Evolutionary conservation across 1,284 basidiomycete genomes (phyloP).

Genomic region (Tilletiopsis washingtonensis): DNA sequence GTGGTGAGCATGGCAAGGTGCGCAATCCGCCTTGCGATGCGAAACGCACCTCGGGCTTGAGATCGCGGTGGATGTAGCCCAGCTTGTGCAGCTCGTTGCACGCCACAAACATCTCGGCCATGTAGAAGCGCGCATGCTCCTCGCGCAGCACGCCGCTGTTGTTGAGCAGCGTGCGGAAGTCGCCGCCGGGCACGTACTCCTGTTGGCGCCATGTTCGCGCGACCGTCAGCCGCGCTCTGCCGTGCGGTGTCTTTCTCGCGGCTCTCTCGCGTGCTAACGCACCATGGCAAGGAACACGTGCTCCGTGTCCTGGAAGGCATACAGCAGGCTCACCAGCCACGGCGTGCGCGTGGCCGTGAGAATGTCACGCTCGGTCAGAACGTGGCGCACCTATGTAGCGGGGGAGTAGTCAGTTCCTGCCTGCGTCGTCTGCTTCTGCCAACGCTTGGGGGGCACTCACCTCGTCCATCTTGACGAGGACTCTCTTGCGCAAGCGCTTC

Average conservation of each 20-base stretch:
- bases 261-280: too few relatives aligned
- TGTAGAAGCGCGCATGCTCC: conserved; percentile 46
- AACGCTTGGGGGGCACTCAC: too few relatives aligned
- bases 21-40: background rate
- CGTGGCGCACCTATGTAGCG: conserved; percentile 32
- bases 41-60: conserved; percentile 69
- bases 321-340: conserved; percentile 43
- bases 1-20: background rate
- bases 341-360: conserved; percentile 44
- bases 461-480: conserved; percentile 47
- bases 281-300: conserved; percentile 46
- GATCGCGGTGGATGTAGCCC: conserved; percentile 66
- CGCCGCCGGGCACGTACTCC: conserved; percentile 54
- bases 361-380: conserved; percentile 45
- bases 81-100: conserved; percentile 44
- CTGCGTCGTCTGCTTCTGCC: too few relatives aligned
- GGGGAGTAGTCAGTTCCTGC: too few relatives aligned
- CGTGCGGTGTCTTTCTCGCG: too few relatives aligned
- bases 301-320: conserved; percentile 44
- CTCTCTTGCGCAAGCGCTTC: conserved; percentile 43
- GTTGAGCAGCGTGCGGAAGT: conserved; percentile 47
- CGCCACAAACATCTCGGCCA: conserved; percentile 46
- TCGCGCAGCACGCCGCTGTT: conserved; percentile 51
- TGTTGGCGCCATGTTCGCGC: too few relatives aligned
- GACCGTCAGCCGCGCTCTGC: too few relatives aligned